phyloP scores from a whole-genome alignment of 2,329 filamentous ascomycete genomes.

The Ceratocystis albifundus region DNA sequence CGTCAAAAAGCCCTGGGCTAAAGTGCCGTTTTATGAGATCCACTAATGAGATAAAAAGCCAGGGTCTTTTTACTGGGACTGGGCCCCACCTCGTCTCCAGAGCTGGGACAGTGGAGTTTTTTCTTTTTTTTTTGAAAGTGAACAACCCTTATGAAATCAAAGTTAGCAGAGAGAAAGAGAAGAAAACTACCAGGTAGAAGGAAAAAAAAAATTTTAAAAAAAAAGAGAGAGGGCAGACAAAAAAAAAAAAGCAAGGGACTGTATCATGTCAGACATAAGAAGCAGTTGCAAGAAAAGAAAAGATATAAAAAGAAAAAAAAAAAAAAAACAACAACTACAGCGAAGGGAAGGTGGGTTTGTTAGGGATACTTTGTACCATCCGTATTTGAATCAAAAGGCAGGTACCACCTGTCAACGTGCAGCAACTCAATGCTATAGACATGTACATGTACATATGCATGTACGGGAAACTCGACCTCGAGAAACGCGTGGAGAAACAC shows the following conservation, averaged over 20 bases:
- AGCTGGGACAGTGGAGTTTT: neutral
- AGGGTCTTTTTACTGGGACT: slow-evolving; percentile 8
- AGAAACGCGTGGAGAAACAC: neutral
- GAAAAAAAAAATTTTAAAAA: no score
- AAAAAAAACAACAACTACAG: neutral
- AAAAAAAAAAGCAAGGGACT: neutral
- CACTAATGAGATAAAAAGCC: slow-evolving; percentile 11
- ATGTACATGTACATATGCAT: neutral
- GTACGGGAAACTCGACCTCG: neutral
- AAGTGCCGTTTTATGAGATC: slow-evolving; percentile 10
- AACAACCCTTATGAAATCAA: no score
- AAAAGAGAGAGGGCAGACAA: no score
- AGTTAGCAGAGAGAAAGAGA: neutral
- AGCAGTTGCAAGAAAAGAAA: neutral
- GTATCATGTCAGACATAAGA: neutral
- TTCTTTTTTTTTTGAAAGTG: no score
- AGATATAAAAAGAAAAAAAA: neutral
- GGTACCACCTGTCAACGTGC: slow-evolving; percentile 8
- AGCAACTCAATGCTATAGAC: neutral
- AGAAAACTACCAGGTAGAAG: neutral
- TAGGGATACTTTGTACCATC: neutral
- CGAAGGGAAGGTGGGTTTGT: neutral
- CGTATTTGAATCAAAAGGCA: slow-evolving; percentile 1
- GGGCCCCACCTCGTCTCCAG: neutral
- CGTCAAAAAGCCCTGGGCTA: slow-evolving; percentile 14